Evolutionary conservation across 768 basidiomycete genomes (phyloP).

Genomic region (Collybia nuda): DNA sequence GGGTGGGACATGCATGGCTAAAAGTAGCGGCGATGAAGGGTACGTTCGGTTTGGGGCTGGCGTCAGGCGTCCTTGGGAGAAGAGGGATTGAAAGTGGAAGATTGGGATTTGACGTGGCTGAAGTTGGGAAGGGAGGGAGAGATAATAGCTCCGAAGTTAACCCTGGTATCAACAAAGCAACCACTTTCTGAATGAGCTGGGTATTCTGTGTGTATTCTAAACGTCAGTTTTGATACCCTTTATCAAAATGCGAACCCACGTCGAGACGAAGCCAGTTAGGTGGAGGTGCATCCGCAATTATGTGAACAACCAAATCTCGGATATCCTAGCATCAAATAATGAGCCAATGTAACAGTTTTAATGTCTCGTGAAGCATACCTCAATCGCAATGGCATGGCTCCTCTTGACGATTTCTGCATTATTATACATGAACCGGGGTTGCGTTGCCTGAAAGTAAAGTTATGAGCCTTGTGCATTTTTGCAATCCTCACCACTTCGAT

Average conservation of each 20-base stretch:
- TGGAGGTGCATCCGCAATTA: conserved; percentile 80
- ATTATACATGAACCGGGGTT: conserved; percentile 80
- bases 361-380: conserved; percentile 47
- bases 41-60: conserved; percentile 34
- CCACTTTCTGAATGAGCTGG: conserved; percentile 72
- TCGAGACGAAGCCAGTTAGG: conserved; percentile 86
- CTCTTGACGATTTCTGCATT: conserved; percentile 73
- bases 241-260: conserved; percentile 39
- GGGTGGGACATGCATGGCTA: conserved; percentile 90
- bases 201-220: conserved; percentile 53
- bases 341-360: not conserved
- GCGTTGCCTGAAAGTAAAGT: conserved; percentile 37
- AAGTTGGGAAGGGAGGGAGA: conserved; percentile 69
- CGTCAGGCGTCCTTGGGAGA: conserved; percentile 21
- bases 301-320: conserved; percentile 81
- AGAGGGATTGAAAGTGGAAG: conserved; percentile 42
- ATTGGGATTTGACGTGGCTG: conserved; percentile 55
- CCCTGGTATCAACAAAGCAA: conserved; percentile 84
- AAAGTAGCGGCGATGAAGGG: conserved; percentile 80
- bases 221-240: not conserved
- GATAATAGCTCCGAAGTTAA: conserved; percentile 73
- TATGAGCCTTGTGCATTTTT: conserved; percentile 4
- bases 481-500: not conserved
- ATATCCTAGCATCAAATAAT: conserved; percentile 60
- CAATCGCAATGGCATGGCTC: conserved; percentile 75